Evolutionary conservation across 176 grass and related monocot genomes (phyloP), one percentile per base, ranked within the genome.

Genomic region (Avena insularis): DNA sequence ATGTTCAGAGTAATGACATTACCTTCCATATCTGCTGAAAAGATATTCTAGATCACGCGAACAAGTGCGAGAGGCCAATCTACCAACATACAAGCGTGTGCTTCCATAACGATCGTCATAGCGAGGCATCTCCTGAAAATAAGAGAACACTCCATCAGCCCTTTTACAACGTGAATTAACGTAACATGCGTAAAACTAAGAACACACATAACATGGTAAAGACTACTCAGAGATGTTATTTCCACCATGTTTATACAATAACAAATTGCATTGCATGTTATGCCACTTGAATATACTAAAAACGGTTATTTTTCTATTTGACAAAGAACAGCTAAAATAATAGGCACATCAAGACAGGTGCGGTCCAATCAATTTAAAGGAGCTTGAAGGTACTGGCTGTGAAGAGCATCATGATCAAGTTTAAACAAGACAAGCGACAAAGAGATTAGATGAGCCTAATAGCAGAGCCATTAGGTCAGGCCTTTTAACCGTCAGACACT

Each of bases 11-110:
- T 46, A 21, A 58, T 64, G 78, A 48, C 3, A 69, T 84, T 93
- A 98, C 97, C 97, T 99, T 92, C 97, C 97, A 88, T 99, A 99
- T 90, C 87, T 83, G 86, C 92, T 84, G 78, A 99, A 99, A 74
- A 96, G 83, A 64, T 94, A 93, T 85, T 99, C 97, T 20, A 99
- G 80, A 77, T 99, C 97, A 0, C 97, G 90, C 2, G 97, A 93
- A 71, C 97, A 90, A 59, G 94, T 96, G 17, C 91, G 92, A 29
- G 94, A 83, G 13, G 92, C 90, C 81, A 99, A 29, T 77, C 92
- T 90, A 25, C 97, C 97, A 47, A 99, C 97, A 56, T 99, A 99
- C 85, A 99, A 71, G 68, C 97, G 92, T 3, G 92, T 89, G 55
- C 48, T 90, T 54, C 89, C 97, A 82, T 93, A 84, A 17, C 91